phyloP scores from a whole-genome alignment of 306 rosid genomes.

The Ammopiptanthus mongolicus region DNA sequence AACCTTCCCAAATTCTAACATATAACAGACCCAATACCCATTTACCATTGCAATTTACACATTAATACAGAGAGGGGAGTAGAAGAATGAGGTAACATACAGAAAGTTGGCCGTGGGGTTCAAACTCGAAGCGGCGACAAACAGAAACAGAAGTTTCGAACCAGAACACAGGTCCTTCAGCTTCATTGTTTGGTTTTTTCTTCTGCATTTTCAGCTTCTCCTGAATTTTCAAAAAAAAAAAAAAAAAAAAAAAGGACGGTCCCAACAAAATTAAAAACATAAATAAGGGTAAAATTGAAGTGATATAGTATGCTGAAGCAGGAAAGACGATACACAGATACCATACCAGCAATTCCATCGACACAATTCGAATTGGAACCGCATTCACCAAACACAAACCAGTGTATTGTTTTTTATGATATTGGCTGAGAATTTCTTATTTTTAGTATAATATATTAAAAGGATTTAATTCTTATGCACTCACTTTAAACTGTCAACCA shows the following conservation, averaged over 20 bases:
- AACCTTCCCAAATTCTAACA: background rate
- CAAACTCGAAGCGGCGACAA: conserved; percentile 59
- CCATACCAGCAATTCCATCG: conserved; percentile 41
- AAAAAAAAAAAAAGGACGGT: background rate
- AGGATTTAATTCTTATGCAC: too few relatives aligned
- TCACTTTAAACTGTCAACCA: too few relatives aligned
- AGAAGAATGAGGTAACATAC: conserved; percentile 32
- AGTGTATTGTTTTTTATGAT: background rate
- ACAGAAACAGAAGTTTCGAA: conserved; percentile 62
- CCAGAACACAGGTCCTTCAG: conserved; percentile 44
- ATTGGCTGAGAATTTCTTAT: too few relatives aligned
- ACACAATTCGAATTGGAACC: background rate
- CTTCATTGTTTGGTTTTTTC: conserved; percentile 39
- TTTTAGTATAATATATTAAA: too few relatives aligned
- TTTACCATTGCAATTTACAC: background rate
- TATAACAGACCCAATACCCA: background rate
- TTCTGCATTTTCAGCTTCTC: conserved; percentile 43
- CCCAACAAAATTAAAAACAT: background rate
- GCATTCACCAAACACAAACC: background rate
- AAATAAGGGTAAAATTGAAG: background rate
- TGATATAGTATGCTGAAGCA: background rate
- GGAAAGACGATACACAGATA: background rate
- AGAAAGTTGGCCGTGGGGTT: conserved; percentile 51
- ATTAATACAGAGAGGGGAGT: background rate
- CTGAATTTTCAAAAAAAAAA: conserved; percentile 7